phyloP scores from a whole-genome alignment of 768 basidiomycete species.

The Tulasnella sp. region DNA sequence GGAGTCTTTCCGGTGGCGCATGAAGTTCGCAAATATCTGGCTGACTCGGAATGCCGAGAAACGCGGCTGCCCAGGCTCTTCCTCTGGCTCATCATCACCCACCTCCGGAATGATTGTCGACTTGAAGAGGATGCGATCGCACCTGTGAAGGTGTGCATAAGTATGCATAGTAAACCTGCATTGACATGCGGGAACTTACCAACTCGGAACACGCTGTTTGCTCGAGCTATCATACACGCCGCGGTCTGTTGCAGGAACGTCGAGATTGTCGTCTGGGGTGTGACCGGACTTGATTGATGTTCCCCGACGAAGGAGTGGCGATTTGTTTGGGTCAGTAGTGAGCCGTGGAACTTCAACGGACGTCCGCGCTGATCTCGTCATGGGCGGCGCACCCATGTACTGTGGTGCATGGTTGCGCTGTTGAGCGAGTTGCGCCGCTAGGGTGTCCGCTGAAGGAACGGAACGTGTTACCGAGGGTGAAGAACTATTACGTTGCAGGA shows the following conservation, averaged over 20 bases:
- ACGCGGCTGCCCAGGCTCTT: constrained; percentile 27
- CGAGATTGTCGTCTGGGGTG: constrained; percentile 22
- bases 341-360: constrained; percentile 7
- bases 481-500: constrained; percentile 4
- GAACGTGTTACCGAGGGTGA: neutral
- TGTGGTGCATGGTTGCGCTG: neutral
- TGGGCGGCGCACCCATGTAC: neutral
- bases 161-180: neutral
- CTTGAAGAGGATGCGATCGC: constrained; percentile 78
- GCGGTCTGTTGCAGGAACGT: constrained; percentile 29
- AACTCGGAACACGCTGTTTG: constrained; percentile 75
- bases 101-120: constrained; percentile 40
- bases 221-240: constrained; percentile 73
- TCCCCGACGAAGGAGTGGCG: neutral
- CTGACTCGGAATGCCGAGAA: constrained; percentile 43
- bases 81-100: constrained; percentile 23
- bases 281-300: constrained; percentile 13
- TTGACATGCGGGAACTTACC: constrained; percentile 39
- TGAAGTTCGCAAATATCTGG: constrained; percentile 19
- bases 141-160: constrained; percentile 35
- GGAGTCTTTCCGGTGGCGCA: constrained; percentile 14
- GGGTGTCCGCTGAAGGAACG: neutral
- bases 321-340: neutral
- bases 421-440: neutral
- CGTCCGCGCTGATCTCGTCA: neutral